Evolutionary conservation across 805 yeast genomes (phyloP).

Genomic region (Metschnikowia lunata): DNA sequence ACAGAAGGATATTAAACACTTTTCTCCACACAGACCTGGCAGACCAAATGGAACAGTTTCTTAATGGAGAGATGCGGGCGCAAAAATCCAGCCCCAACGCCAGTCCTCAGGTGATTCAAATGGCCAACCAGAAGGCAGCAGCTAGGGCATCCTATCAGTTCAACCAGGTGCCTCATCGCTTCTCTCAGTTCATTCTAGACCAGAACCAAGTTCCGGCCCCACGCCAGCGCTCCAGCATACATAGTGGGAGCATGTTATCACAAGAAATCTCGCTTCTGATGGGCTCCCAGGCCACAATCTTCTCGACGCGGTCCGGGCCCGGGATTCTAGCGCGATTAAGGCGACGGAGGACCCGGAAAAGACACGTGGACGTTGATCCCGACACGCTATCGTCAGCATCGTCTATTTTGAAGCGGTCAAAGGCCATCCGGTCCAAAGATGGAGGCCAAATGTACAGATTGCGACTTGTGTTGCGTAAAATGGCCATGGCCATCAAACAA

Average conservation of each 20-base stretch:
- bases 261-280: slow-evolving; percentile 33
- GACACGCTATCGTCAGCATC: background rate
- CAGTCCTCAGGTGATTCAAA: background rate
- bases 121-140: background rate
- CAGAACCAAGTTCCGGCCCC: slow-evolving; percentile 20
- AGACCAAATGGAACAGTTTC: no score
- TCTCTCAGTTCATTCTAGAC: slow-evolving; percentile 37
- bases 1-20: slow-evolving; percentile 11
- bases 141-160: slow-evolving; percentile 2
- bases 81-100: background rate
- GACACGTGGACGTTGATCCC: background rate
- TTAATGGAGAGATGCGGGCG: background rate
- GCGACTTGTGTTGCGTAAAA: slow-evolving; percentile 9
- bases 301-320: slow-evolving; percentile 33
- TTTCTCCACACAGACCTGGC: no score
- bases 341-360: no score
- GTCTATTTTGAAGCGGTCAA: slow-evolving; percentile 21
- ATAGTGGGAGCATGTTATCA: slow-evolving; percentile 3
- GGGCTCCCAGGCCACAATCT: slow-evolving; percentile 44
- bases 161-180: slow-evolving; percentile 38
- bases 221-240: slow-evolving; percentile 1
- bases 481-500: slow-evolving; percentile 21
- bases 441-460: slow-evolving; percentile 33
- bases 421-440: slow-evolving; percentile 32
- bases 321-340: background rate